Evolutionary conservation across 139 green algal genomes (phyloP).

Genomic region (Chlamydomonas schloesseri): DNA sequence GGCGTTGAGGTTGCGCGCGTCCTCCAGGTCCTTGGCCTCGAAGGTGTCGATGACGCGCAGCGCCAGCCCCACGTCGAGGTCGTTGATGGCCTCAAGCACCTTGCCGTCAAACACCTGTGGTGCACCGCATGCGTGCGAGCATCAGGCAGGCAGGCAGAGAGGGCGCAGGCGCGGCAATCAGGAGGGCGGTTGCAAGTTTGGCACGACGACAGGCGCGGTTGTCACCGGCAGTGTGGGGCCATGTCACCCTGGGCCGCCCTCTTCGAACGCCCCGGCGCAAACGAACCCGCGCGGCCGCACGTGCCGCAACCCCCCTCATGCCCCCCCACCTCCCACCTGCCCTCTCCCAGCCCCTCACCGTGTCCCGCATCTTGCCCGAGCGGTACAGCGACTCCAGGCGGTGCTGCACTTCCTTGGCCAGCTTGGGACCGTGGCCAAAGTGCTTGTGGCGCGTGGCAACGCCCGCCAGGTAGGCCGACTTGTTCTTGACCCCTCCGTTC

Average conservation of each 20-base stretch:
- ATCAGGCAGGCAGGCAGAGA: too few relatives aligned
- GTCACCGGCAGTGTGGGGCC: too few relatives aligned
- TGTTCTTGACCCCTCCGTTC: slow-evolving; percentile 52
- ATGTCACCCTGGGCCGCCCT: too few relatives aligned
- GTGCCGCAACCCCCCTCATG: too few relatives aligned
- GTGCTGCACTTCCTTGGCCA: slow-evolving; percentile 48
- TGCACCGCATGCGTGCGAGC: too few relatives aligned
- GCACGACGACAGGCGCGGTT: too few relatives aligned
- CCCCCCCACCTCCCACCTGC: too few relatives aligned
- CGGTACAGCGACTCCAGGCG: slow-evolving; percentile 49
- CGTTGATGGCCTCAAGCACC: slow-evolving; percentile 48
- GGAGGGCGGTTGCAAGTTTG: too few relatives aligned
- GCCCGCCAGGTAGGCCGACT: slow-evolving; percentile 56
- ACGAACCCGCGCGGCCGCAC: too few relatives aligned
- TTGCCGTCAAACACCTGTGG: slow-evolving; percentile 33
- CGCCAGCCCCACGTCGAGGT: slow-evolving; percentile 29
- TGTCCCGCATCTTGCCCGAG: slow-evolving; percentile 25
- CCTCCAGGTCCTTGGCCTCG: slow-evolving; percentile 54
- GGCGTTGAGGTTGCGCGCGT: slow-evolving; percentile 54
- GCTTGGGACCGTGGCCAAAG: slow-evolving; percentile 20
- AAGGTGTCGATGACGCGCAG: slow-evolving; percentile 53
- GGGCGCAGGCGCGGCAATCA: too few relatives aligned
- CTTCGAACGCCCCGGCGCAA: too few relatives aligned
- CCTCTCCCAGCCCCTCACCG: neutral
- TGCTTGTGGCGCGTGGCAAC: slow-evolving; percentile 56